phyloP scores from a whole-genome alignment of 2,329 filamentous ascomycete species.

The Alternaria dauci region DNA sequence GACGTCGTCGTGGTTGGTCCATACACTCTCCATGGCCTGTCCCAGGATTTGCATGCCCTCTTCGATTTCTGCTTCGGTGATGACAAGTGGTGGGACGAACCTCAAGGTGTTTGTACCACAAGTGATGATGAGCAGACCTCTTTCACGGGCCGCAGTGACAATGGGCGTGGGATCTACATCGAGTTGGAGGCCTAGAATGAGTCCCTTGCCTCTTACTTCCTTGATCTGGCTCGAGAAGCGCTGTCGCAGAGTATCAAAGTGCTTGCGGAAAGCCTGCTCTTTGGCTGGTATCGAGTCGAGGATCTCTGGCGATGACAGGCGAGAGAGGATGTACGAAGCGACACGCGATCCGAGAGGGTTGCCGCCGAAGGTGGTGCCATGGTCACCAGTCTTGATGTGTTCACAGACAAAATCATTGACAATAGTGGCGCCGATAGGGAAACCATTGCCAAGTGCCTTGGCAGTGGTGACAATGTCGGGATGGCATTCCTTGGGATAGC shows the following conservation, averaged over 20 bases:
- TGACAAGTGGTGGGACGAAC: constrained; percentile 87
- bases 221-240: constrained; percentile 75
- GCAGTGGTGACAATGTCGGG: constrained; percentile 94
- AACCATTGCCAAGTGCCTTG: constrained; percentile 95
- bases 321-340: constrained; percentile 83
- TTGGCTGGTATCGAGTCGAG: constrained; percentile 75
- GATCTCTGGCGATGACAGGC: constrained; percentile 75
- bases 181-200: constrained; percentile 89
- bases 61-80: constrained; percentile 81
- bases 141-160: constrained; percentile 84
- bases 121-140: constrained; percentile 88
- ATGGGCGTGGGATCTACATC: constrained; percentile 75
- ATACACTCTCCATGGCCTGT: constrained; percentile 68
- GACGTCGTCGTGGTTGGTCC: constrained; percentile 50
- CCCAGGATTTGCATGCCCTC: constrained; percentile 79
- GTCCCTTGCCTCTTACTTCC: constrained; percentile 81
- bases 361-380: constrained; percentile 93
- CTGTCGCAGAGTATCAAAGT: constrained; percentile 65
- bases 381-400: constrained; percentile 78
- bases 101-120: constrained; percentile 91
- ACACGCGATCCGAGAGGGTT: constrained; percentile 87
- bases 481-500: constrained; percentile 79
- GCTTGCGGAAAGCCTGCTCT: constrained; percentile 65
- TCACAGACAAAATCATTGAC: constrained; percentile 72
- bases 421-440: constrained; percentile 88